Conservation (phyloP, 2,329 filamentous ascomycete species). For the Ceratocystiopsis minuta region DNA sequence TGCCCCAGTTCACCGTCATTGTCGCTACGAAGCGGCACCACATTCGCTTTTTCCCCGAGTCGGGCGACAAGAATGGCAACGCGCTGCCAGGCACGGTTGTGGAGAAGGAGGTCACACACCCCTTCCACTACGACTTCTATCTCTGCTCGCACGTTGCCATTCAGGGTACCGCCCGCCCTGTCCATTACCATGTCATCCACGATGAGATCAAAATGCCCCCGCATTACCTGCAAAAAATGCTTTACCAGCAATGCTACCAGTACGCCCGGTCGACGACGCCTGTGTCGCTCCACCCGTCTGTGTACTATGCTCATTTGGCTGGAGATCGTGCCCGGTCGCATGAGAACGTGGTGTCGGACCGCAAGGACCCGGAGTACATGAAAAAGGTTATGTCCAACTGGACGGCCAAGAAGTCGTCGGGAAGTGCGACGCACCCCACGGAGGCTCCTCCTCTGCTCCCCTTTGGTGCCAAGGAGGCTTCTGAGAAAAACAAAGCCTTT, state of each 20-base stretch:
- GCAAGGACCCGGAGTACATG: constrained; percentile 24
- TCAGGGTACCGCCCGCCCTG: constrained; percentile 82
- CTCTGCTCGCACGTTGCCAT: constrained; percentile 51
- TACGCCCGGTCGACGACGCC: constrained; percentile 85
- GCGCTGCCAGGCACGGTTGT: constrained; percentile 73
- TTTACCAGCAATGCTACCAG: constrained; percentile 90
- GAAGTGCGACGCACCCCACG: constrained; percentile 6
- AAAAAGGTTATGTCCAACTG: constrained; percentile 24
- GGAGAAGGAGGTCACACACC: constrained; percentile 77
- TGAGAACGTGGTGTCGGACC: constrained; percentile 31
- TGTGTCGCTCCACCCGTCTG: constrained; percentile 71
- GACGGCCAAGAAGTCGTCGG: constrained; percentile 22
- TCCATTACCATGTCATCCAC: constrained; percentile 76
- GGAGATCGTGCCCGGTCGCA: constrained; percentile 65
- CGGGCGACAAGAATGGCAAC: constrained; percentile 59
- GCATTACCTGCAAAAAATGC: constrained; percentile 63
- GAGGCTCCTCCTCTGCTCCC: constrained; percentile 14
- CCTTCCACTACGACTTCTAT: constrained; percentile 79
- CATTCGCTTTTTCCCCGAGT: constrained; percentile 71
- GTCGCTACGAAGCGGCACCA: constrained; percentile 90
- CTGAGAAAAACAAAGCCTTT: constrained; percentile 9
- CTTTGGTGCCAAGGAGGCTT: constrained; percentile 11
- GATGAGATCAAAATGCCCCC: constrained; percentile 57
- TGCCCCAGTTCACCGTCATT: constrained; percentile 62
- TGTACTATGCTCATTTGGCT: constrained; percentile 92